Percentiles rank a stretch among this genome's conserved stretches.
These are phyloP conservation scores for Amanita exitialis DNA, from an alignment of 768 basidiomycete species.

Conservation along the genomic window DNA sequence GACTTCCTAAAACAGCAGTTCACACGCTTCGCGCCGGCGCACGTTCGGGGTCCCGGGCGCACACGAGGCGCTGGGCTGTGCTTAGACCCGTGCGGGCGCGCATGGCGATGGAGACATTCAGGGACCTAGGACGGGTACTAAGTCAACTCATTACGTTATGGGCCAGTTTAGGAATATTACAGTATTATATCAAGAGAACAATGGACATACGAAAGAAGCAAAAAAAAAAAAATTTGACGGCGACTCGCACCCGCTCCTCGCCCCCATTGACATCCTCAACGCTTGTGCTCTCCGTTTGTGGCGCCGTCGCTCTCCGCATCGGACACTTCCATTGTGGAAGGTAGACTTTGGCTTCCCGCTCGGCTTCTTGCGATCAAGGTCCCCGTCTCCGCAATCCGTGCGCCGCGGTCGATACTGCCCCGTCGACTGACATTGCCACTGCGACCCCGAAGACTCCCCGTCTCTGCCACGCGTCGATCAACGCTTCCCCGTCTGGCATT, in stretches of 20 bases:
- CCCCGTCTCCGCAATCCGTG: conserved; percentile 57
- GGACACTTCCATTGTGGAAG: conserved; percentile 21
- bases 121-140: conserved; percentile 3
- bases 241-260: background rate
- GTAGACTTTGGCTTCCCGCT: conserved; percentile 33
- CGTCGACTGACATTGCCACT: conserved; percentile 38
- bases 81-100: background rate
- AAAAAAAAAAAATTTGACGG: background rate
- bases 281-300: conserved; percentile 9
- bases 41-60: background rate
- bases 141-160: conserved; percentile 7
- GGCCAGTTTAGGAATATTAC: conserved; percentile 4
- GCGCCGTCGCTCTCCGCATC: conserved; percentile 15
- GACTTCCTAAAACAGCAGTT: conserved; percentile 3
- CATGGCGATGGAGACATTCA: background rate
- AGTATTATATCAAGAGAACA: conserved; percentile 6
- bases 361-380: conserved; percentile 40
- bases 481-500: conserved; percentile 26
- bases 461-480: conserved; percentile 24
- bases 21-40: background rate
- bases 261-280: background rate
- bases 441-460: conserved; percentile 21
- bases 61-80: conserved; percentile 3
- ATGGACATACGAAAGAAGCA: background rate
- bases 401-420: conserved; percentile 52